Conservation (phyloP, 306 rosid genomes). For the Malus domestica region DNA sequence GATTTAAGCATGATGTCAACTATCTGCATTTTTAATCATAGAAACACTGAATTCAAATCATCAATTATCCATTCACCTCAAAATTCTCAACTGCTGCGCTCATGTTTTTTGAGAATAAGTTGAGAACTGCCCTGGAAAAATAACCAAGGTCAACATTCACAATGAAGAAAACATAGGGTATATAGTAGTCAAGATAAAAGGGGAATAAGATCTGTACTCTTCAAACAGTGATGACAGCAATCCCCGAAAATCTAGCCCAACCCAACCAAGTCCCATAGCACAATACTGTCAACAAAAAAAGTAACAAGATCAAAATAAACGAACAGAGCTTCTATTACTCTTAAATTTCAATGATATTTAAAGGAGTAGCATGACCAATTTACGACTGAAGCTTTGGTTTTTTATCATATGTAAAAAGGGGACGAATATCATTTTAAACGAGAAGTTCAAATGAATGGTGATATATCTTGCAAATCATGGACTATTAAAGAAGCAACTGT, state of each 20-base stretch:
- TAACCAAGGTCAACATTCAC: conserved; percentile 22
- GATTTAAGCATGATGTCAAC: conserved; percentile 7
- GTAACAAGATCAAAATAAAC: conserved; percentile 19
- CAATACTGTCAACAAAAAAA: conserved; percentile 63
- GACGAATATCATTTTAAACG: background rate
- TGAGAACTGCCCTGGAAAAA: conserved; percentile 79
- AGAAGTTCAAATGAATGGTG: background rate
- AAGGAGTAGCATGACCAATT: conserved; percentile 2
- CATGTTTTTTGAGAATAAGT: conserved; percentile 86
- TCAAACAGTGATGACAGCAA: conserved; percentile 94
- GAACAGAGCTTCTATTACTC: conserved; percentile 2
- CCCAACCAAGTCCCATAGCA: conserved; percentile 99
- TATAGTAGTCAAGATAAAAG: conserved; percentile 3
- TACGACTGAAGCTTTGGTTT: background rate
- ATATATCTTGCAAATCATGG: background rate
- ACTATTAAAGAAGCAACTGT: background rate
- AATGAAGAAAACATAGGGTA: conserved; percentile 1
- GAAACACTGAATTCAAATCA: conserved; percentile 13
- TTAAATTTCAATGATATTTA: background rate
- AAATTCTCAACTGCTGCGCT: conserved; percentile 85
- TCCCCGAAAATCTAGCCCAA: conserved; percentile 94
- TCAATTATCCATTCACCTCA: conserved; percentile 53
- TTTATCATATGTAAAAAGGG: background rate
- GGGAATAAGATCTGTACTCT: conserved; percentile 46
- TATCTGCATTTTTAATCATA: background rate